phyloP scores from a whole-genome alignment of 2,329 filamentous ascomycete species.

The Fusarium heterosporum region DNA sequence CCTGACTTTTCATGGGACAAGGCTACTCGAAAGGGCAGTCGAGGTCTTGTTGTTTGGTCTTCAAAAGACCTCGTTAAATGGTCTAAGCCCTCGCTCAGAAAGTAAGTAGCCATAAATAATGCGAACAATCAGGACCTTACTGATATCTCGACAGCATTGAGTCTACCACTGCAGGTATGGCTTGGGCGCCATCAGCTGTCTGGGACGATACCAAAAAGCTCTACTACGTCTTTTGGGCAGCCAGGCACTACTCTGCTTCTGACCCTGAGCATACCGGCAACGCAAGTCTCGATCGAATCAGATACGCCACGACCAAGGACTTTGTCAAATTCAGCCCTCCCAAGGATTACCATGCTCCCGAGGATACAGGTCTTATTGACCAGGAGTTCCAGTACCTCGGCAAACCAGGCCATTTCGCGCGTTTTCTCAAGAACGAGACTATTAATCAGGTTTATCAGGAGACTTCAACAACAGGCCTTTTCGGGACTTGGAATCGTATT shows the following conservation, averaged over 20 bases:
- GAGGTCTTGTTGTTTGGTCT: conserved; percentile 53
- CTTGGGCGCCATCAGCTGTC: conserved; percentile 54
- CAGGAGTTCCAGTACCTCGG: conserved; percentile 61
- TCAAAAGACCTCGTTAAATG: conserved; percentile 52
- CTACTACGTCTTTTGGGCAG: conserved; percentile 63
- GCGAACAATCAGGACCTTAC: accelerated
- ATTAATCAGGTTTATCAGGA: conserved; percentile 62
- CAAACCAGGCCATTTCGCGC: conserved; percentile 54
- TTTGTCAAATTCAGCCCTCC: conserved; percentile 61
- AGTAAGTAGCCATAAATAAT: background rate
- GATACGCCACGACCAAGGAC: conserved; percentile 63
- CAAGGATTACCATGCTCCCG: conserved; percentile 56
- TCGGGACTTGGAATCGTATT: conserved; percentile 60
- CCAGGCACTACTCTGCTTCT: conserved; percentile 56
- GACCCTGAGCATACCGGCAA: conserved; percentile 60
- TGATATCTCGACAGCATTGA: conserved; percentile 47
- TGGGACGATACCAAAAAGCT: conserved; percentile 52
- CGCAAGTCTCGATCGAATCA: conserved; percentile 56
- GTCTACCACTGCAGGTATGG: conserved; percentile 52
- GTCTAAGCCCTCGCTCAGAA: conserved; percentile 45
- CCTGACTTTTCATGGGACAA: conserved; percentile 52
- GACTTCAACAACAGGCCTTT: conserved; percentile 57
- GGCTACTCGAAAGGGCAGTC: conserved; percentile 52
- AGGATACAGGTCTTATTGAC: conserved; percentile 61
- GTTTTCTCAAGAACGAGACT: conserved; percentile 65